phyloP scores from a whole-genome alignment of 2,329 filamentous ascomycete genomes.

The Emergomyces pasteurianus region DNA sequence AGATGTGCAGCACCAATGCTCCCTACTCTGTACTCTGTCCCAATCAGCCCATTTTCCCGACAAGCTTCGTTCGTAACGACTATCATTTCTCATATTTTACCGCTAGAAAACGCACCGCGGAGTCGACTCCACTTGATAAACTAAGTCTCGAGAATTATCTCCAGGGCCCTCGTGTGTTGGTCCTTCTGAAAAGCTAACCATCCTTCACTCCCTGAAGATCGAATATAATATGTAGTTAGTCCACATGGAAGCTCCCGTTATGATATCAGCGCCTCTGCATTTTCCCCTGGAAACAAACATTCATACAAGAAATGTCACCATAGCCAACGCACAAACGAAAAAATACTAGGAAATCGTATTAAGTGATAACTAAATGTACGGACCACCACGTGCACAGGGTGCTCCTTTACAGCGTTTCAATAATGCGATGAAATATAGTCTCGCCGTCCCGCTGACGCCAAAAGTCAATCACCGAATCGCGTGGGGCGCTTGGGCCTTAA shows the following conservation, averaged over 20 bases:
- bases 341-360: background rate
- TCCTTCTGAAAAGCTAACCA: too few relatives aligned
- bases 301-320: background rate
- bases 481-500: background rate
- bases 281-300: background rate
- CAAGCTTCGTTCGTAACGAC: background rate
- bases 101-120: background rate
- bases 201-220: too few relatives aligned
- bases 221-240: background rate
- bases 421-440: background rate
- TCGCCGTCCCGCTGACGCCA: background rate
- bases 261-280: too few relatives aligned
- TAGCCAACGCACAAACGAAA: background rate
- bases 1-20: too few relatives aligned
- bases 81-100: background rate
- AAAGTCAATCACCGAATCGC: background rate
- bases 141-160: too few relatives aligned
- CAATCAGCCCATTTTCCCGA: background rate
- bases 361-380: background rate
- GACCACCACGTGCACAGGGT: too few relatives aligned
- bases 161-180: too few relatives aligned
- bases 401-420: background rate
- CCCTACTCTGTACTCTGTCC: too few relatives aligned
- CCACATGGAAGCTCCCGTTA: too few relatives aligned
- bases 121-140: background rate